Conservation (phyloP, 1,284 basidiomycete species). For the Thelephora terrestris region DNA sequence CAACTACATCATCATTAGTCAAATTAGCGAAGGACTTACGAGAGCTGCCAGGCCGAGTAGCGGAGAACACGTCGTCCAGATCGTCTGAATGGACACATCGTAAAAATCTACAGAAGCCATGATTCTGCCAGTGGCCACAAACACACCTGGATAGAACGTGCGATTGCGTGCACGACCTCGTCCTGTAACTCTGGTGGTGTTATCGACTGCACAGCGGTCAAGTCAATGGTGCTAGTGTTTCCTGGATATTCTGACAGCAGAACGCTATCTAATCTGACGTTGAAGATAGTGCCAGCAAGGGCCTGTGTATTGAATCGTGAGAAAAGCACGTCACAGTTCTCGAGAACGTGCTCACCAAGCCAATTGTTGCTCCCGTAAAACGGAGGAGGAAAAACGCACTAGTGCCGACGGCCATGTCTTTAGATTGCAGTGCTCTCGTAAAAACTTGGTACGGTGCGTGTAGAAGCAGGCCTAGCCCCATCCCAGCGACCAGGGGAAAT, state of each 20-base stretch:
- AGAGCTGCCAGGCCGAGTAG: slow-evolving; percentile 26
- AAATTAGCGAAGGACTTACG: slow-evolving; percentile 18
- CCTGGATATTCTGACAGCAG: slow-evolving; percentile 31
- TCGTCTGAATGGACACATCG: slow-evolving; percentile 15
- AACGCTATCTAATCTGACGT: slow-evolving; percentile 37
- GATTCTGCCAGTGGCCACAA: not conserved
- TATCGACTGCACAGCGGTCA: slow-evolving; percentile 37
- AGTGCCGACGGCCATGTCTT: slow-evolving; percentile 65
- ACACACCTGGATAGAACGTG: slow-evolving; percentile 24
- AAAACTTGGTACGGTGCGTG: slow-evolving; percentile 76
- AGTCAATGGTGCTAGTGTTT: slow-evolving; percentile 43
- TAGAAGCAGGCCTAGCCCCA: slow-evolving; percentile 72
- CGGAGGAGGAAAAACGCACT: slow-evolving; percentile 77
- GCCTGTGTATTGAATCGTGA: slow-evolving; percentile 33
- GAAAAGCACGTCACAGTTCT: slow-evolving; percentile 10
- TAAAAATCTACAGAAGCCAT: not conserved
- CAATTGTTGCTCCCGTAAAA: slow-evolving; percentile 73
- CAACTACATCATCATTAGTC: not conserved
- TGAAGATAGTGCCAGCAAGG: slow-evolving; percentile 64
- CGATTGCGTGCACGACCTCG: slow-evolving; percentile 18
- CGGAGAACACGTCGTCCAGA: slow-evolving; percentile 28
- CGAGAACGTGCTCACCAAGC: slow-evolving; percentile 42
- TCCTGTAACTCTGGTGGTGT: slow-evolving; percentile 28
- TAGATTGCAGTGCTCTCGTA: slow-evolving; percentile 46
- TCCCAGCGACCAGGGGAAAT: slow-evolving; percentile 60